phyloP scores from a whole-genome alignment of 208 protist genomes.

The Crithidia mellificae region DNA sequence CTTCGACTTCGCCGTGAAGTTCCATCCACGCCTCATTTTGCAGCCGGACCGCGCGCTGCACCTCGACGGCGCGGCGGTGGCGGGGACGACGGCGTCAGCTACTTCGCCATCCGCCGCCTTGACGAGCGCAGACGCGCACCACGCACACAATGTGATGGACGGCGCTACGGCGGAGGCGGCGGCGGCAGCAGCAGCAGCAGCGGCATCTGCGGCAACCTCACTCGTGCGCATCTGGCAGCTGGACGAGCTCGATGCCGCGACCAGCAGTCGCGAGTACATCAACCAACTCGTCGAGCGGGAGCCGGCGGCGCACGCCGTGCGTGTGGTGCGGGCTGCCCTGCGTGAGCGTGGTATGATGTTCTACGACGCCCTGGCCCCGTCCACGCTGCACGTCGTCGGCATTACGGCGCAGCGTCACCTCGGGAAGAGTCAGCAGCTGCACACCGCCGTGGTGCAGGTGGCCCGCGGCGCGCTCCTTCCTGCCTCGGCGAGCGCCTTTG shows the following conservation, averaged over 20 bases:
- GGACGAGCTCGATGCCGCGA: slow-evolving; percentile 67
- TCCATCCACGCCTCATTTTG: slow-evolving; percentile 75
- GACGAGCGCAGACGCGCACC: background rate
- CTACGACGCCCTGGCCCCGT: slow-evolving; percentile 74
- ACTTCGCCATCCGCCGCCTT: background rate
- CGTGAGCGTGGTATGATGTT: slow-evolving; percentile 88
- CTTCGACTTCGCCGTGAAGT: slow-evolving; percentile 74
- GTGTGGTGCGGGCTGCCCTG: slow-evolving; percentile 59
- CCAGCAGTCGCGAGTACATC: slow-evolving; percentile 61
- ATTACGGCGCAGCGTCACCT: slow-evolving; percentile 40
- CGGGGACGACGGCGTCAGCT: background rate
- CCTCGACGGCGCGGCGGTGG: background rate
- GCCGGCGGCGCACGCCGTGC: slow-evolving; percentile 74
- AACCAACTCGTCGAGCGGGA: slow-evolving; percentile 77
- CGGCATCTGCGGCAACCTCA: background rate
- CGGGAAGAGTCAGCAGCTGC: slow-evolving; percentile 46
- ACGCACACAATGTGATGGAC: background rate
- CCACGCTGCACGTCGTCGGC: slow-evolving; percentile 49
- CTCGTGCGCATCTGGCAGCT: slow-evolving; percentile 66
- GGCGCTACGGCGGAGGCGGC: background rate
- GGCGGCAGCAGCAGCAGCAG: slow-evolving; percentile 1
- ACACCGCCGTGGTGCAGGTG: slow-evolving; percentile 66
- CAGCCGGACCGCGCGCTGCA: slow-evolving; percentile 64
- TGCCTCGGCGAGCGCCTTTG: slow-evolving; percentile 30
- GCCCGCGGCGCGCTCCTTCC: slow-evolving; percentile 69